phyloP scores from a whole-genome alignment of 495 filamentous ascomycete species.

The Trichoderma asperelloides region DNA sequence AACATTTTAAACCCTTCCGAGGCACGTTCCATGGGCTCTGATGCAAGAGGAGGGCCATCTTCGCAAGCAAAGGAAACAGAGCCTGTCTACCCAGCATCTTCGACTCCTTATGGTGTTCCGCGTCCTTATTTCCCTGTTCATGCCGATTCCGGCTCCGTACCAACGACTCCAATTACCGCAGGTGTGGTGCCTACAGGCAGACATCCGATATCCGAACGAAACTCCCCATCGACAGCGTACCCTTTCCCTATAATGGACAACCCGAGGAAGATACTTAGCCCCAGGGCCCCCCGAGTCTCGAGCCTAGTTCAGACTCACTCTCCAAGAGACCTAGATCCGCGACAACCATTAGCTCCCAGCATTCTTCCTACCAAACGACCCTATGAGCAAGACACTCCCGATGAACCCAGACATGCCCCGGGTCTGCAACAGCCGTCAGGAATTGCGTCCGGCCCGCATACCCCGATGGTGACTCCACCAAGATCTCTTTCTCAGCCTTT shows the following conservation, averaged over 20 bases:
- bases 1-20: slow-evolving; percentile 44
- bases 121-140: slow-evolving; percentile 13
- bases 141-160: slow-evolving; percentile 20
- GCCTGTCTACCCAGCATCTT: background rate
- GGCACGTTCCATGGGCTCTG: slow-evolving; percentile 13
- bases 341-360: slow-evolving; percentile 14
- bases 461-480: slow-evolving; percentile 1
- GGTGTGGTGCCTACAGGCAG: slow-evolving; percentile 21
- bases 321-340: slow-evolving; percentile 35
- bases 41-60: background rate
- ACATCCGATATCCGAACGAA: slow-evolving; percentile 19
- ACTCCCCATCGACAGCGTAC: slow-evolving; percentile 32
- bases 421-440: background rate
- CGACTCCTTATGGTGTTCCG: background rate
- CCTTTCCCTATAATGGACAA: slow-evolving; percentile 27
- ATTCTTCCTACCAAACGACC: slow-evolving; percentile 6
- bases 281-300: slow-evolving; percentile 50
- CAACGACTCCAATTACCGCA: slow-evolving; percentile 21
- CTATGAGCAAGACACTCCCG: slow-evolving; percentile 4
- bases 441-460: slow-evolving; percentile 1
- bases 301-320: slow-evolving; percentile 37
- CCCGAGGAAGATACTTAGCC: slow-evolving; percentile 50
- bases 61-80: background rate
- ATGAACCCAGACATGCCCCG: background rate
- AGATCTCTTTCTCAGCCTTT: slow-evolving; percentile 7